phyloP scores from a whole-genome alignment of 2,329 filamentous ascomycete species.

The Arthrobotrys sphaeroides region DNA sequence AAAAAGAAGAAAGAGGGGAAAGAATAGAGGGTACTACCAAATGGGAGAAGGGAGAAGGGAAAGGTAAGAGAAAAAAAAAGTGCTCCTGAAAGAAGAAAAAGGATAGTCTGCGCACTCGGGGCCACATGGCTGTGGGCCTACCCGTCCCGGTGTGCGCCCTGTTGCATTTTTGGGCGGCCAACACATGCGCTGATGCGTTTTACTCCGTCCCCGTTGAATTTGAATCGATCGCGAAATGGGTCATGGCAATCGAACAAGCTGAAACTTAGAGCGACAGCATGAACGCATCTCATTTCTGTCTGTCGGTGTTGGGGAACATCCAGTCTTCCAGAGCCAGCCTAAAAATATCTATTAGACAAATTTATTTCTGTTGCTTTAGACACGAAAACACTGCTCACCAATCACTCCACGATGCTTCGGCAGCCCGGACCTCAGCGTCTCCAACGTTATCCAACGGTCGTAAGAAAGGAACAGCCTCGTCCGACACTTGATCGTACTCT shows the following conservation, averaged over 20 bases:
- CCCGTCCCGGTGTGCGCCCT: not conserved
- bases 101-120: slow-evolving; percentile 14
- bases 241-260: not conserved
- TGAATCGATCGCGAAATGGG: not conserved
- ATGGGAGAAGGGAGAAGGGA: too few species aligned
- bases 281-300: slow-evolving; percentile 31
- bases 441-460: slow-evolving; percentile 79
- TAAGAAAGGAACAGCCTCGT: slow-evolving; percentile 87
- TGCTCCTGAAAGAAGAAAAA: slow-evolving; percentile 14
- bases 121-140: slow-evolving; percentile 14
- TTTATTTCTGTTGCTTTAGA: not conserved
- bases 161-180: slow-evolving; percentile 49
- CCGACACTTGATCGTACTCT: slow-evolving; percentile 84
- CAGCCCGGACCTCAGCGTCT: slow-evolving; percentile 80
- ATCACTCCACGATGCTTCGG: slow-evolving; percentile 88
- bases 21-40: not conserved
- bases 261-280: not conserved
- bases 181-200: slow-evolving; percentile 14
- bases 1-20: too few species aligned
- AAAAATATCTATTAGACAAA: slow-evolving; percentile 6
- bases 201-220: not conserved
- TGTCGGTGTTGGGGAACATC: slow-evolving; percentile 46
- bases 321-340: slow-evolving; percentile 52
- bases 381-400: slow-evolving; percentile 66
- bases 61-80: not conserved